Conservation (phyloP, 1,139 yeast species). For the Debaryomyces nepalensis region DNA sequence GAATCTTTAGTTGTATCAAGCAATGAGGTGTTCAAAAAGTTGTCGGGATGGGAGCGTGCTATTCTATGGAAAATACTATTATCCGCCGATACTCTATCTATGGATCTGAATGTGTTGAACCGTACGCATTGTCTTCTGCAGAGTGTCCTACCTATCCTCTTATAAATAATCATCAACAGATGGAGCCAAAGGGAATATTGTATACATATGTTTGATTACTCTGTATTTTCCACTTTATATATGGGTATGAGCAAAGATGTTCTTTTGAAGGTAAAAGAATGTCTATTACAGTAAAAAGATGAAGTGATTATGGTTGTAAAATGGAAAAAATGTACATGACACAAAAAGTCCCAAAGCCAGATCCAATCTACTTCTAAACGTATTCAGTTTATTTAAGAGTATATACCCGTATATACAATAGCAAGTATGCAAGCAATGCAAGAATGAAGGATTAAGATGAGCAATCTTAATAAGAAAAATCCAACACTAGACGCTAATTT, state of each 20-base stretch:
- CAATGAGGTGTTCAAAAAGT: conserved; percentile 11
- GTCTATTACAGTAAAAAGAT: too few species aligned
- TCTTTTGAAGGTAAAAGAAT: too few species aligned
- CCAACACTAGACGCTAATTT: too few species aligned
- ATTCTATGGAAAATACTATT: not conserved
- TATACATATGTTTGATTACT: not conserved
- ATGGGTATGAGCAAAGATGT: not conserved
- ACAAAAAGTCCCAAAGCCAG: not conserved
- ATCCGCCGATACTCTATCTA: not conserved
- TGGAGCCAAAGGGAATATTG: not conserved
- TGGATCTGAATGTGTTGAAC: not conserved
- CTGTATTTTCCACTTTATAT: not conserved
- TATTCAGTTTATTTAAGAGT: too few species aligned
- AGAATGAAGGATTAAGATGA: too few species aligned
- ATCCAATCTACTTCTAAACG: too few species aligned
- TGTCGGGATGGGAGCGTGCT: conserved; percentile 10
- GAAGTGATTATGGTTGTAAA: not conserved
- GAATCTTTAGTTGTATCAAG: conserved; percentile 3
- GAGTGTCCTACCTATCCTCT: not conserved
- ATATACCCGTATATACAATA: not conserved
- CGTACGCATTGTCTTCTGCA: conserved; percentile 3
- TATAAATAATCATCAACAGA: conserved; percentile 7
- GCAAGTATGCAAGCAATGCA: not conserved
- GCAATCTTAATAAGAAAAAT: too few species aligned
- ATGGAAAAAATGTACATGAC: conserved; percentile 3